phyloP scores from a whole-genome alignment of 495 filamentous ascomycete genomes.

The Aspergillus indologenus region DNA sequence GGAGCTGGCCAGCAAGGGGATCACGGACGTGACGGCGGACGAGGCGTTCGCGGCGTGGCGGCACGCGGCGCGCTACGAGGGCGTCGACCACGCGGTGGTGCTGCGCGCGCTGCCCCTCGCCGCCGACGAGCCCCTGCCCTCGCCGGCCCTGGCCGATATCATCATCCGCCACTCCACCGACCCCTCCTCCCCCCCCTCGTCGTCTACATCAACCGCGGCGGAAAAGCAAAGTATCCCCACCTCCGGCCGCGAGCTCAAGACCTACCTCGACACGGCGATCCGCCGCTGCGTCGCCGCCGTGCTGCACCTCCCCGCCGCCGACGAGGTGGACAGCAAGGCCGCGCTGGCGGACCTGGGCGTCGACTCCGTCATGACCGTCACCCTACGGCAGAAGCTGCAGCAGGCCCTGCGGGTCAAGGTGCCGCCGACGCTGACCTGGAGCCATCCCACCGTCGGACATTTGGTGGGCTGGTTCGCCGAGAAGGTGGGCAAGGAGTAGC shows the following conservation, averaged over 20 bases:
- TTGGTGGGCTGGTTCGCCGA: conserved; percentile 23
- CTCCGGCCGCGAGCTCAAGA: conserved; percentile 22
- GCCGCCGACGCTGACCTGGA: conserved; percentile 43
- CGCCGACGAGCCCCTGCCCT: conserved; percentile 22
- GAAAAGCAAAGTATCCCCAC: conserved; percentile 11
- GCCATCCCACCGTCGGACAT: conserved; percentile 35
- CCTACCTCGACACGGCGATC: conserved; percentile 27
- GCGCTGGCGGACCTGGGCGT: conserved; percentile 40
- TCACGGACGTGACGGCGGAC: conserved; percentile 38
- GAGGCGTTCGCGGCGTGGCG: conserved; percentile 46
- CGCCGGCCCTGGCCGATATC: conserved; percentile 34
- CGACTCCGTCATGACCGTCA: conserved; percentile 45
- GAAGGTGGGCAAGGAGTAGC: neutral
- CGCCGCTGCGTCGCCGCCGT: conserved; percentile 24
- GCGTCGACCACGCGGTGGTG: conserved; percentile 38
- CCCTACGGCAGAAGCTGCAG: conserved; percentile 37
- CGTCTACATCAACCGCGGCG: conserved; percentile 3
- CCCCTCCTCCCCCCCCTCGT: neutral
- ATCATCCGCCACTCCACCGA: conserved; percentile 16
- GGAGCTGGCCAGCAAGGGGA: conserved; percentile 41
- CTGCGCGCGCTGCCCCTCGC: conserved; percentile 27
- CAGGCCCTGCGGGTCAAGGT: conserved; percentile 36
- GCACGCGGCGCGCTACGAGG: conserved; percentile 31
- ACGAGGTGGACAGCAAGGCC: conserved; percentile 34
- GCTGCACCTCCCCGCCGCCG: conserved; percentile 22